Evolutionary conservation across 306 rosid genomes (phyloP), one percentile per base, ranked within the genome.

Genomic region (Quercus gilva): DNA sequence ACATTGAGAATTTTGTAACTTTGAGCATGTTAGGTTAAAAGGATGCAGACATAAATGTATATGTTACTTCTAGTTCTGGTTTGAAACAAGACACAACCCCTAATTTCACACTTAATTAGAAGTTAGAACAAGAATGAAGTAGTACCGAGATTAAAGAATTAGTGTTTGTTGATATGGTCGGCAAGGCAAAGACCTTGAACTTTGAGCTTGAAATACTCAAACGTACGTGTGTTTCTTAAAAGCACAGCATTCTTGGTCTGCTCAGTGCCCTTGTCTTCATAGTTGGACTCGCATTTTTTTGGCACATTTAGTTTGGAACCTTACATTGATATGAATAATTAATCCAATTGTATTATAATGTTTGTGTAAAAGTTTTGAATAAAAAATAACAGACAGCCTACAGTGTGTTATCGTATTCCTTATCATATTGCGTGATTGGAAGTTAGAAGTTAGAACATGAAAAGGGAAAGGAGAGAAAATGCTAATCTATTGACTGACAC

Each of bases 181-280:
- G 70, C 79, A 64, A 6, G 85, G 37, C 79, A 73, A n/a, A 58
- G 41, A 74, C 82, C 35, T 78, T 19, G 73, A 41, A 18, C 13
- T 9, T 49, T 4, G 79, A 55, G 85, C 65, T 49, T 43, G 56
- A 79, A 52, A 55, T 8, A 5, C 60, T 69, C 78, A 45, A 6
- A 37, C 53, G 45, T 12, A 7, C 21, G 28, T 23, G 67, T 74
- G 85, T 49, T 43, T 60, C 55, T 63, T 73, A 28, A 43, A 73
- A 73, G 31, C 79, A 28, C 76, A 17, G 76, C 82, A 68, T 10
- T 57, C 73, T 49, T 20, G 73, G 52, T 74, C 55, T 20, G 58
- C 73, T 5, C 73, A 4, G 72, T 53, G 56, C 57, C 37, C 14
- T 19, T 73, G 79, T 73, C 68, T 33, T 23, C 53, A 6, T 29